phyloP scores from a whole-genome alignment of 768 basidiomycete species.

The Termitomyces sp. region DNA sequence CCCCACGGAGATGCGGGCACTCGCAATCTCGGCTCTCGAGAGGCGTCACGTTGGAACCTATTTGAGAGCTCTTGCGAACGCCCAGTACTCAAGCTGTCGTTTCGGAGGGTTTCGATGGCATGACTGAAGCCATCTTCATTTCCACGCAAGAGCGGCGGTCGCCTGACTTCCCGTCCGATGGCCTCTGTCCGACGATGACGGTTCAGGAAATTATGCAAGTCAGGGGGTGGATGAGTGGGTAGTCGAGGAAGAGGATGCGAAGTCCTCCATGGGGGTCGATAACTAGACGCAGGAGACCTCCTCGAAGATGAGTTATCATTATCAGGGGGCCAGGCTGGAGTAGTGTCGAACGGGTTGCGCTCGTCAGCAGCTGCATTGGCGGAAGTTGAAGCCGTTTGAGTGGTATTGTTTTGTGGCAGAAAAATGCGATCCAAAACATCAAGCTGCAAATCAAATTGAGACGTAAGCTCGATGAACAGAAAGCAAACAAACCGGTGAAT shows the following conservation, averaged over 20 bases:
- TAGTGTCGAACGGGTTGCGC: not conserved
- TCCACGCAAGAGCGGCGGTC: slow-evolving; percentile 6
- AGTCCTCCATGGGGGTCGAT: slow-evolving; percentile 3
- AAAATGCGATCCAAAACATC: slow-evolving; percentile 1
- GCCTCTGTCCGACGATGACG: slow-evolving; percentile 22
- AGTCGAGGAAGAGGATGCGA: not conserved
- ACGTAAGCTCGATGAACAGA: not conserved
- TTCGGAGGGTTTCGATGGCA: slow-evolving; percentile 27
- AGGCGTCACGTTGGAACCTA: slow-evolving; percentile 20
- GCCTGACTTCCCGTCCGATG: slow-evolving; percentile 18
- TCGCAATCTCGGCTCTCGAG: slow-evolving; percentile 2
- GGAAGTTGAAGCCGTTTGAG: not conserved
- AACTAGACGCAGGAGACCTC: not conserved
- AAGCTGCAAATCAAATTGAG: not conserved
- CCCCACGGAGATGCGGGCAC: slow-evolving; percentile 11
- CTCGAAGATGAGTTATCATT: not conserved
- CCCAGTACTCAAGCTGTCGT: slow-evolving; percentile 19
- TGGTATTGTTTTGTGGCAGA: not conserved
- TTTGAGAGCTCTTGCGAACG: slow-evolving; percentile 27
- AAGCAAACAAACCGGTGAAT: not conserved
- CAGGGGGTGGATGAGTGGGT: slow-evolving; percentile 1
- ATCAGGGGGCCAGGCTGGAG: not conserved
- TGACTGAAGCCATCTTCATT: slow-evolving; percentile 22
- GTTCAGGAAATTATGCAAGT: slow-evolving; percentile 20
- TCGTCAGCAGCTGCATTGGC: not conserved